A percentile compares a stretch with the other conserved stretches of the same genome.
These are phyloP conservation scores for Cercospora sojina DNA, from an alignment of 2,329 filamentous ascomycete species.

Conservation along the genomic window DNA sequence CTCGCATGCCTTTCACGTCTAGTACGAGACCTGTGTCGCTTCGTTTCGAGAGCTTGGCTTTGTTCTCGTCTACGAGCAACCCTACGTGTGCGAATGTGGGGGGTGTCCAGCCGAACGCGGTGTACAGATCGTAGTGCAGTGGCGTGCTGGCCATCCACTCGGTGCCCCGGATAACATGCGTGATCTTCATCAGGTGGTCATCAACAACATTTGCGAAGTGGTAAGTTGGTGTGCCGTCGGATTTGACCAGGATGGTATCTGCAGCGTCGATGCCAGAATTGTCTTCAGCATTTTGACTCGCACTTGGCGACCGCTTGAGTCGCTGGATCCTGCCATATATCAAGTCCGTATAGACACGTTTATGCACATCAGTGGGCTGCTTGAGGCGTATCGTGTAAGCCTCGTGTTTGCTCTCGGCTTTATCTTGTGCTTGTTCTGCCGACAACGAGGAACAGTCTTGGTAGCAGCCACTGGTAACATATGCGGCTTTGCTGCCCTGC, in stretches of 20 bases:
- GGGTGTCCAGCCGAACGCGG: conserved; percentile 51
- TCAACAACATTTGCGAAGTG: conserved; percentile 97
- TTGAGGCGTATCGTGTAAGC: conserved; percentile 75
- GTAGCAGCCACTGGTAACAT: conserved; percentile 64
- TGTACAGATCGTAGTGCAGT: conserved; percentile 62
- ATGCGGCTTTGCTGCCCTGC: conserved; percentile 60
- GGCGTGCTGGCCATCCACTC: conserved; percentile 98
- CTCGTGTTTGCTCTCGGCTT: conserved; percentile 64
- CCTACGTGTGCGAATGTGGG: conserved; percentile 52
- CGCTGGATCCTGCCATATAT: conserved; percentile 69
- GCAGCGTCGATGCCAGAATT: conserved; percentile 57
- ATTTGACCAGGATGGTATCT: conserved; percentile 87
- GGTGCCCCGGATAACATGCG: conserved; percentile 88
- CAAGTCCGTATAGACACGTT: conserved; percentile 65
- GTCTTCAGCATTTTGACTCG: conserved; percentile 33
- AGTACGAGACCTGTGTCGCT: conserved; percentile 44
- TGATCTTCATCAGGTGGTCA: conserved; percentile 92
- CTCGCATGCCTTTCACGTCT: conserved; percentile 58
- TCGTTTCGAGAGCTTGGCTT: conserved; percentile 71
- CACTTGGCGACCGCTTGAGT: conserved; percentile 34
- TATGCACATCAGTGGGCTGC: conserved; percentile 59
- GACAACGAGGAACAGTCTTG: conserved; percentile 70
- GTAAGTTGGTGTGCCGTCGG: conserved; percentile 90
- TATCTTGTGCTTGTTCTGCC: conserved; percentile 65
- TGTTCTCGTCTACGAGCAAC: conserved; percentile 48